A percentile compares a stretch with the other conserved stretches of the same genome.
Evolutionary conservation across 179 eudicot genomes (phyloP).

Genomic region (Carnegiea gigantea): DNA sequence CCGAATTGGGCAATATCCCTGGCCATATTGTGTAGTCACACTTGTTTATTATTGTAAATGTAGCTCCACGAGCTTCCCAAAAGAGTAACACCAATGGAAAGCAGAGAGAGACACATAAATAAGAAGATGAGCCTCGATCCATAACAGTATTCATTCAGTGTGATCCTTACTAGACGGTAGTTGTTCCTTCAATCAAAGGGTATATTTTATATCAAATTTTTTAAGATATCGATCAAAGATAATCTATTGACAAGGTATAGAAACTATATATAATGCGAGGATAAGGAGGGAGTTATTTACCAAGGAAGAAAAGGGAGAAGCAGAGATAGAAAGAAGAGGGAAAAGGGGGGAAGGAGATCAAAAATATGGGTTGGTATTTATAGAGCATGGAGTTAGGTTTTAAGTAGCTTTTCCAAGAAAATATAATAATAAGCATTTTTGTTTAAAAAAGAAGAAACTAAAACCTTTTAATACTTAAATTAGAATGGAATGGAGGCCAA

Average conservation of each 20-base stretch:
- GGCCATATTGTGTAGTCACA: constrained; percentile 46
- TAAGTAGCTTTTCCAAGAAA: neutral
- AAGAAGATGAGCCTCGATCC: neutral
- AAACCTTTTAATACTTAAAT: neutral
- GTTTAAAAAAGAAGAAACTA: neutral
- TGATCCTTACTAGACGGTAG: neutral
- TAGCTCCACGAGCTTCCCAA: constrained; percentile 12
- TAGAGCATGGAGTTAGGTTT: neutral
- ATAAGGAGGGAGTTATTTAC: neutral
- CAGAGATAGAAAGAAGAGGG: neutral
- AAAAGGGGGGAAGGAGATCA: neutral
- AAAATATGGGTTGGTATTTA: neutral
- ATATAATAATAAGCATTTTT: neutral
- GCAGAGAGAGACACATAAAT: neutral
- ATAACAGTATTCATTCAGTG: neutral
- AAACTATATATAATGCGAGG: neutral
- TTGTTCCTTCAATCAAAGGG: neutral
- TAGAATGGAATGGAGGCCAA: neutral
- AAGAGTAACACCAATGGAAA: constrained; percentile 7
- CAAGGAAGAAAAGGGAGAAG: neutral
- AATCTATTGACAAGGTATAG: too few relatives aligned
- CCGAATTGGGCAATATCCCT: constrained; percentile 33
- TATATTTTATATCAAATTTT: too few relatives aligned
- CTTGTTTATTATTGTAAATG: constrained; percentile 33
- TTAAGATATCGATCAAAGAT: too few relatives aligned